Evolutionary conservation across 2,329 filamentous ascomycete genomes (phyloP), one percentile per base, ranked within the genome.

Genomic region (Fusarium annulatum): DNA sequence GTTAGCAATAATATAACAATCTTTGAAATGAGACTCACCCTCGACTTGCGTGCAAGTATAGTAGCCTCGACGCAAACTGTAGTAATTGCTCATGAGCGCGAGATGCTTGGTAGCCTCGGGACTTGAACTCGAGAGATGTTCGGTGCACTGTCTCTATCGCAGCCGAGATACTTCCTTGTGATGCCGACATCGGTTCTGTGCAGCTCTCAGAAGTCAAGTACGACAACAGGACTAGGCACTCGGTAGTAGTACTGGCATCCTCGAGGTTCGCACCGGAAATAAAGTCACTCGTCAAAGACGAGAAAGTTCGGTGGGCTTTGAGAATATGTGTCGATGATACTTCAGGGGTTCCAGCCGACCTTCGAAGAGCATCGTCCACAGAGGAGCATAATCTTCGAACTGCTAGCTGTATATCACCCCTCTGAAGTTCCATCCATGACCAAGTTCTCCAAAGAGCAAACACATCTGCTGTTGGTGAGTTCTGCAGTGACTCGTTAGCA

Each of bases 351-450:
- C 67, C 66, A 7, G 64, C 56, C 12, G 57, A 30, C 18, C 45
- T 57, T n/a, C 74, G 76, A n/a, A 79, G 42, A 2, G 26, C 59
- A 10, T 79, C 78, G 34, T 85, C 82, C 4, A 81, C 76, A 1
- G 83, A 80, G 0, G 80, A 80, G 72, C 86, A 85, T 14, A 89
- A 77, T 10, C 82, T 81, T 15, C 75, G 73, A 11, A 83, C 67
- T 6, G 86, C 85, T 19, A 77, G 62, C 0, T 74, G 46, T 15
- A 80, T 80, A 26, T 83, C 76, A 2, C 81, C 80, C 14, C 76
- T 76, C 23, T 80, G 81, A 8, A 96, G 82, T n/a, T 90, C 87
- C 71, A 91, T 86, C 91, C 92, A 95, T 2, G 91, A 85, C 88
- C 91, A 93, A 5, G 87, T 87, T 61, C 88, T 86, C 85, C 88